Evolutionary conservation across 2,329 filamentous ascomycete species (phyloP), one percentile per base, ranked within the genome.

Genomic region (Cladosporium sp.): DNA sequence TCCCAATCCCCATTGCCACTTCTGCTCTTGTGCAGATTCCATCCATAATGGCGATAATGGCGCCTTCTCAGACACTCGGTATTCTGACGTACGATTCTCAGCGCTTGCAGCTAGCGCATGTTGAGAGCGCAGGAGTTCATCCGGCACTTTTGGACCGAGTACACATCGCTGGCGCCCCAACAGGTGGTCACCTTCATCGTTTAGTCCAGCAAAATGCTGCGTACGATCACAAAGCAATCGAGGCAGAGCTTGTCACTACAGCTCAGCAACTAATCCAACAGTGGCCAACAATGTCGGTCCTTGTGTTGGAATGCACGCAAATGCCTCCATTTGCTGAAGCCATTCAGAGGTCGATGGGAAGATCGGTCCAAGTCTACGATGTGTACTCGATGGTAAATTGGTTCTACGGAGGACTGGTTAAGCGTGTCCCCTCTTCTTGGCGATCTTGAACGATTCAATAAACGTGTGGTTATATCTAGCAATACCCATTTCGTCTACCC

Each of bases 271-370:
- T 56, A 3, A 16, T 43, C 10, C 18, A 31, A 19, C 1, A 22
- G 42, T 11, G 43, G 19, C 37, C 54, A 11, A 48, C 66, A 13
- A 58, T 66, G 16, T 58, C 52, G 10, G 66, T 61, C 7, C 40
- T 66, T 43, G 62, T 59, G 32, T 53, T 72, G 22, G 70, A 71
- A 53, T 72, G 70, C 53, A 70, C 64, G 2, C 66, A 71, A 32
- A 70, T 72, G 67, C 62, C 69, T 0, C 66, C 68, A 0, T 71
- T 67, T 50, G 64, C 61, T 0, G 61, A 66, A 42, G 58, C 62
- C 0, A 66, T 72, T 19, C 64, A 67, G n/a, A n/a, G 44, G 10
- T 61, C 61, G 7, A 58, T 65, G 2, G 57, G 59, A 0, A 41
- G 70, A 46, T 14, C n/a, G n/a, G 37, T 40, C 11, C 37, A 40